These are phyloP conservation scores for Sugiyamaella smithiae DNA, from an alignment of 805 yeast species.

Conservation along the genomic window DNA sequence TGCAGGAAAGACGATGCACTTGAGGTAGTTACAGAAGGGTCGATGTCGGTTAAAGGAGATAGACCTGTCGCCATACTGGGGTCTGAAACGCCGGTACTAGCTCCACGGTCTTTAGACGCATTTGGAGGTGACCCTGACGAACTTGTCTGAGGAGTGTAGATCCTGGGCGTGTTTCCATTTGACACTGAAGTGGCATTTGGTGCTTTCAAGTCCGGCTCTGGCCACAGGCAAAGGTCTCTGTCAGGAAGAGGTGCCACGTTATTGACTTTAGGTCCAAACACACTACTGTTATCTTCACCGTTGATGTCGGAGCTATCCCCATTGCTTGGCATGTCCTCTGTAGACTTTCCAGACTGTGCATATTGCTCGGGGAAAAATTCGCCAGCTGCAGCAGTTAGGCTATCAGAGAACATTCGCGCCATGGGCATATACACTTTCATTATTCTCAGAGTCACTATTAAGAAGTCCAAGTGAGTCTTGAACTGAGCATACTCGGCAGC, in stretches of 20 bases:
- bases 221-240: neutral
- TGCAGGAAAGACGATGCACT: neutral
- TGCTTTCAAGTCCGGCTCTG: neutral
- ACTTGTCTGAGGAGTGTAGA: neutral
- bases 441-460: conserved; percentile 10
- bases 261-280: neutral
- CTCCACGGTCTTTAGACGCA: neutral
- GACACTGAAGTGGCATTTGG: neutral
- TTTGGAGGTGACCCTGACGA: neutral
- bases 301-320: neutral
- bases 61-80: neutral
- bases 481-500: conserved; percentile 13
- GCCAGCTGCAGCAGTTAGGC: conserved; percentile 11
- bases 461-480: conserved; percentile 13
- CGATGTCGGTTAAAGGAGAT: neutral
- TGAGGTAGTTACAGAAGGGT: neutral
- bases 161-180: neutral
- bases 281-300: neutral
- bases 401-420: conserved; percentile 15
- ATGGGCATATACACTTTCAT: conserved; percentile 10
- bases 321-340: neutral
- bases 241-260: neutral
- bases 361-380: neutral
- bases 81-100: neutral
- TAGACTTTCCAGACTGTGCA: neutral